Conservation (phyloP, 2,329 filamentous ascomycete genomes). For the Stromatinia cepivora region DNA sequence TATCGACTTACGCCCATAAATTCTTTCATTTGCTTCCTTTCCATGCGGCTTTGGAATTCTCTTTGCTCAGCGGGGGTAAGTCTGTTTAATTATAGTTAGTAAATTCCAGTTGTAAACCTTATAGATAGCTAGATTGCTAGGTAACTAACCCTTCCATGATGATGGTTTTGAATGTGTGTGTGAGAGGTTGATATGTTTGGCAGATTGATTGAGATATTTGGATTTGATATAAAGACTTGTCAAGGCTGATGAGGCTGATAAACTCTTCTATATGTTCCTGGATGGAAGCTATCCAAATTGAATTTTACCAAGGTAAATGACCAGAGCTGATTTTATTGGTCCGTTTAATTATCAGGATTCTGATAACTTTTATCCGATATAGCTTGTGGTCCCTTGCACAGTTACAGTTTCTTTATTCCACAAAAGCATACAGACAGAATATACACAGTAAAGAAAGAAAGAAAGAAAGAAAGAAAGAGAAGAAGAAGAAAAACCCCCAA, state of each 20-base stretch:
- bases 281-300: conserved; percentile 17
- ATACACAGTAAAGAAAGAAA: too few relatives aligned
- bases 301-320: conserved; percentile 18
- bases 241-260: conserved; percentile 25
- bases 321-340: conserved; percentile 3
- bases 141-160: conserved; percentile 40
- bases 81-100: conserved; percentile 32
- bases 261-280: conserved; percentile 12
- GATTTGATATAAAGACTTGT: conserved; percentile 3
- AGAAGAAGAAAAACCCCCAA: too few relatives aligned
- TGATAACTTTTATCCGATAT: conserved; percentile 15
- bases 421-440: too few relatives aligned
- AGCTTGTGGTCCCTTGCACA: neutral
- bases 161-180: neutral
- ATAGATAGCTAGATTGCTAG: neutral
- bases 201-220: neutral
- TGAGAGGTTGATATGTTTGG: conserved; percentile 7
- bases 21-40: conserved; percentile 98
- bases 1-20: conserved; percentile 82
- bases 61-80: conserved; percentile 68
- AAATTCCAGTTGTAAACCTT: neutral
- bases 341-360: neutral
- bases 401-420: neutral
- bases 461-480: neutral
- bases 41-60: conserved; percentile 91